Evolutionary conservation across 345 rosid species (phyloP).

Genomic region (Isatis tinctoria): DNA sequence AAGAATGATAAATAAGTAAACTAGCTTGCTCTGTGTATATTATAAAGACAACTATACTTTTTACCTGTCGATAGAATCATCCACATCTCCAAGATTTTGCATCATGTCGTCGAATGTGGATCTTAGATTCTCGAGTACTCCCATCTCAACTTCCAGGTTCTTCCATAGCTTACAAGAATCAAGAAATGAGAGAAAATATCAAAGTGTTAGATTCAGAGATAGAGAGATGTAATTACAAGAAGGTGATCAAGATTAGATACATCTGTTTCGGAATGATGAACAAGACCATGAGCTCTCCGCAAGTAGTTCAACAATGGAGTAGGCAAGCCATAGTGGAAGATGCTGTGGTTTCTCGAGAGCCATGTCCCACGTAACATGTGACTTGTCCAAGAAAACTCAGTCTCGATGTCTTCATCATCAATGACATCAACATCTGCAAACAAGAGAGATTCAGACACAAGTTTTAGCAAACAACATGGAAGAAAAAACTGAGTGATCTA

Average conservation of each 20-base stretch:
- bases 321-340: constrained; percentile 84
- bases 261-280: constrained; percentile 29
- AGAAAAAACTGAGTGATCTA: not conserved
- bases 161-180: constrained; percentile 38
- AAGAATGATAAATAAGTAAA: not conserved
- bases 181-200: not conserved
- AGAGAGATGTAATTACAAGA: not conserved
- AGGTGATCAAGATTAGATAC: constrained; percentile 14
- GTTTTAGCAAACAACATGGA: not conserved
- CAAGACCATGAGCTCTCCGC: constrained; percentile 57
- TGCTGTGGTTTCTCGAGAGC: constrained; percentile 60
- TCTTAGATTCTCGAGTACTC: constrained; percentile 56
- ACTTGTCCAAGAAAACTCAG: constrained; percentile 42
- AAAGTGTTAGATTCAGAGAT: not conserved
- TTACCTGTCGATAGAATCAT: constrained; percentile 49
- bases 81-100: constrained; percentile 55
- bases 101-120: constrained; percentile 57
- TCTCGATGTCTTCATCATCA: constrained; percentile 37
- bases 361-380: constrained; percentile 97
- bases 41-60: not conserved
- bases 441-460: constrained; percentile 1
- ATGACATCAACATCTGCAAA: constrained; percentile 68
- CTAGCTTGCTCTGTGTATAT: not conserved
- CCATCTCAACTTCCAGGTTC: constrained; percentile 54
- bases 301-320: constrained; percentile 61